Evolutionary conservation across 495 filamentous ascomycete genomes (phyloP).

Genomic region (Pyrenula aspistea): DNA sequence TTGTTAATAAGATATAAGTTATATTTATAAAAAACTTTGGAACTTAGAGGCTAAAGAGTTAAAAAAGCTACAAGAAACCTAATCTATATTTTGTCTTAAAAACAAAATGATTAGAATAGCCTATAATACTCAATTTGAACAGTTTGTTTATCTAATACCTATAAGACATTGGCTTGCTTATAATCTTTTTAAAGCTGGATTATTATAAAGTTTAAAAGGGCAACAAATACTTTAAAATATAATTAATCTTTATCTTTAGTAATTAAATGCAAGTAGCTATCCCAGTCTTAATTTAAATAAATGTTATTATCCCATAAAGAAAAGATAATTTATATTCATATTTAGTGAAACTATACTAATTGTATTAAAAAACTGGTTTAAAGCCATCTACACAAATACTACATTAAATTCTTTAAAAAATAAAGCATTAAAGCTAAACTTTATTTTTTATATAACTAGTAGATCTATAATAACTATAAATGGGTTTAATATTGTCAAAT

Average conservation of each 20-base stretch:
- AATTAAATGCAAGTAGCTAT: slow-evolving; percentile 4
- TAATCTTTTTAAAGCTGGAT: slow-evolving; percentile 10
- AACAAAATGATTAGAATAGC: neutral
- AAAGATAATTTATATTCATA: neutral
- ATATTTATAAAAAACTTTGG: slow-evolving; percentile 5
- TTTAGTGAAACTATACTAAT: neutral
- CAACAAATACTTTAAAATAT: slow-evolving; percentile 24
- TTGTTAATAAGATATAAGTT: slow-evolving; percentile 1
- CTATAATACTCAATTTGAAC: neutral
- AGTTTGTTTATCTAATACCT: slow-evolving; percentile 7
- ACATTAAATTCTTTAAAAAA: slow-evolving; percentile 7
- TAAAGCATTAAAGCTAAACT: slow-evolving; percentile 8
- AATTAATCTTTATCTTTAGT: slow-evolving; percentile 15
- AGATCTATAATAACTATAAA: slow-evolving; percentile 5
- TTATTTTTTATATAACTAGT: slow-evolving; percentile 13
- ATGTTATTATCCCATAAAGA: slow-evolving; percentile 4
- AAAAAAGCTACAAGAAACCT: slow-evolving; percentile 8
- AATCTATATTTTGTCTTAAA: slow-evolving; percentile 6
- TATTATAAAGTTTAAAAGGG: slow-evolving; percentile 6
- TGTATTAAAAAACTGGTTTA: slow-evolving; percentile 3
- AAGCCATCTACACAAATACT: slow-evolving; percentile 10
- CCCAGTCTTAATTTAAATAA: slow-evolving; percentile 9
- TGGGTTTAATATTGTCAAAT: slow-evolving; percentile 11
- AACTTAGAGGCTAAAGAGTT: slow-evolving; percentile 11
- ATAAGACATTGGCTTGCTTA: slow-evolving; percentile 10